Percentiles rank a stretch among this genome's conserved stretches.
Conservation (phyloP, 78 protist genomes). For the Chrysochromulina tobinii region DNA sequence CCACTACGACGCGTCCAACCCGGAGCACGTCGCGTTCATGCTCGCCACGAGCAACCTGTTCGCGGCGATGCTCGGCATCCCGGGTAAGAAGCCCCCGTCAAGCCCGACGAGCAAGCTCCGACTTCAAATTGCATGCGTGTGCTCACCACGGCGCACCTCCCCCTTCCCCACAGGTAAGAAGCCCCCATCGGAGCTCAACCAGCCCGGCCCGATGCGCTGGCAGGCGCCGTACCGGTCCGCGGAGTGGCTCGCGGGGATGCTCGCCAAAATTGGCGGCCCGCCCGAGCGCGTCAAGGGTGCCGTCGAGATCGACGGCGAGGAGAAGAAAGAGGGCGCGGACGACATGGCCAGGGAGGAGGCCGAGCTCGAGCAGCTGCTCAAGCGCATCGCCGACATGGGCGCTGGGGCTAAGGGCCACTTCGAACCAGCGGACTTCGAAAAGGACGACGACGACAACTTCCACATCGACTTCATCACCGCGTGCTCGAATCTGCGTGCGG, state of each 20-base stretch:
- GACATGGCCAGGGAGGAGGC: neutral
- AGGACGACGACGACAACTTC: conserved; percentile 97
- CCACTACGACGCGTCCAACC: too few species aligned
- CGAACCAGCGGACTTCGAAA: neutral
- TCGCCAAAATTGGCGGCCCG: conserved; percentile 51
- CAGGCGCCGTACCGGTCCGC: neutral
- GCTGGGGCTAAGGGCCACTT: conserved; percentile 10
- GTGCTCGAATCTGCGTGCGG: conserved; percentile 96
- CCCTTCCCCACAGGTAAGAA: conserved; percentile 74
- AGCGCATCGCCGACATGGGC: neutral
- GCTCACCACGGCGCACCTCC: conserved; percentile 86
- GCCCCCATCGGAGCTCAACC: too few species aligned
- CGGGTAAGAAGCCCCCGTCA: too few species aligned
- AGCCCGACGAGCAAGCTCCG: too few species aligned
- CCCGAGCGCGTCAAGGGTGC: conserved; percentile 77
- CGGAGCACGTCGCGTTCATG: too few species aligned
- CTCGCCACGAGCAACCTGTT: too few species aligned
- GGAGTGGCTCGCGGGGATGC: neutral
- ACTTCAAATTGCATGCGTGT: too few species aligned
- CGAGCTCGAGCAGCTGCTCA: neutral
- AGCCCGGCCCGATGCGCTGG: too few species aligned
- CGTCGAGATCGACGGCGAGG: conserved; percentile 70
- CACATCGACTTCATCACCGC: conserved; percentile 99
- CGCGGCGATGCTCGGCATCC: too few species aligned
- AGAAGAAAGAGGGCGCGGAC: conserved; percentile 42